phyloP scores from a whole-genome alignment of 768 basidiomycete genomes.

The Guyanaporus albipodus region DNA sequence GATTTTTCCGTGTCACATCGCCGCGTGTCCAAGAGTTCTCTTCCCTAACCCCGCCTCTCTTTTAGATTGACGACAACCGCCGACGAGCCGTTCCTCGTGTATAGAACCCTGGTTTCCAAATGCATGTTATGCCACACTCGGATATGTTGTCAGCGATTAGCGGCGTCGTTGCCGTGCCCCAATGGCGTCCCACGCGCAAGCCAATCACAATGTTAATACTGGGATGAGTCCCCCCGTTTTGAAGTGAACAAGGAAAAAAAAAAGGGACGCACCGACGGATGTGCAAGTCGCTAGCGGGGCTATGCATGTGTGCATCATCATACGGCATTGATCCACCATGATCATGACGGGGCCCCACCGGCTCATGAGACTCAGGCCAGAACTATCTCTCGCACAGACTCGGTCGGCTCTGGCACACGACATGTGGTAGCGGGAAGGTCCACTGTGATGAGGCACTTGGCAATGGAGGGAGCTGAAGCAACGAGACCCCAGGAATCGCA shows the following conservation, averaged over 20 bases:
- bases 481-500: too few species aligned
- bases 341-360: too few species aligned
- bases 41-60: neutral
- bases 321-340: neutral
- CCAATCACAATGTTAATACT: neutral
- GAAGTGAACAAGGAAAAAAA: neutral
- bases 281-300: neutral
- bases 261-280: neutral
- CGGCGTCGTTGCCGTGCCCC: conserved; percentile 4
- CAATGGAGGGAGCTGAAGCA: too few species aligned
- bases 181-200: neutral
- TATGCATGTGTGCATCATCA: conserved; percentile 4
- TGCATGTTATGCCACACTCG: neutral
- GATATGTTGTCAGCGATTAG: too few species aligned
- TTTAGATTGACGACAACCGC: too few species aligned
- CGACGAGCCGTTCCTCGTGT: conserved; percentile 10
- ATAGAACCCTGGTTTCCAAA: conserved; percentile 11
- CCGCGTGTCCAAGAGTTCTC: too few species aligned
- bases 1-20: too few species aligned
- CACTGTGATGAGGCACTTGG: too few species aligned
- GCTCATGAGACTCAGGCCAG: too few species aligned
- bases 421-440: too few species aligned
- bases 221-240: conserved; percentile 1
- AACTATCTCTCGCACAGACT: too few species aligned
- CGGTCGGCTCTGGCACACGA: too few species aligned